These are phyloP conservation scores for Pseudogymnoascus sp. DNA, from an alignment of 2,329 filamentous ascomycete genomes.

Conservation along the genomic window DNA sequence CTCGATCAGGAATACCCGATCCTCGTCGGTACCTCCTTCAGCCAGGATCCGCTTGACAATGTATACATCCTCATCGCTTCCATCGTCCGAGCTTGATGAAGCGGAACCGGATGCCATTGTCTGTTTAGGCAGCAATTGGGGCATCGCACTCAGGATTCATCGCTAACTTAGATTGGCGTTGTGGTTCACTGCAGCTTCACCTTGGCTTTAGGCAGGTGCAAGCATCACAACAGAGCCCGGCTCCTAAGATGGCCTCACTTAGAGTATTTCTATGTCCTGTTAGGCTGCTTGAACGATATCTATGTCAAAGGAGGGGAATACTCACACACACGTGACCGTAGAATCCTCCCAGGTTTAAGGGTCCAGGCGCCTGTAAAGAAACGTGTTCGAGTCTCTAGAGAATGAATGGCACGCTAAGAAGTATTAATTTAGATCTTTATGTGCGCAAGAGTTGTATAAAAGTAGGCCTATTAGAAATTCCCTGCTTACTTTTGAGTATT, in stretches of 20 bases:
- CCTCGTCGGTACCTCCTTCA: conserved; percentile 31
- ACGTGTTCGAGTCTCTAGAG: not conserved
- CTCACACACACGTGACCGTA: not conserved
- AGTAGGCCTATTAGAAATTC: not conserved
- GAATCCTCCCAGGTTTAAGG: not conserved
- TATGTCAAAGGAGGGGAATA: not conserved
- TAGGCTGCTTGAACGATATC: not conserved
- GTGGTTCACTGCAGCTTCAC: not conserved
- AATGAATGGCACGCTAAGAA: not conserved
- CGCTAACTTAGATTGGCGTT: not conserved
- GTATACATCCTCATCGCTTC: not conserved
- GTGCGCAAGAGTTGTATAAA: not conserved
- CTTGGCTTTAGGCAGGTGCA: not conserved
- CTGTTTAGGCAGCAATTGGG: not conserved
- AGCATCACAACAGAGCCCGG: not conserved
- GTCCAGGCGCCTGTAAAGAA: not conserved
- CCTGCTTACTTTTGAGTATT: not conserved
- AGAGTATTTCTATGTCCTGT: not conserved
- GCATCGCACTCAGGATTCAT: not conserved
- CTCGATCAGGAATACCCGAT: conserved; percentile 48
- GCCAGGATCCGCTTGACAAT: conserved; percentile 45
- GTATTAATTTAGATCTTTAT: not conserved
- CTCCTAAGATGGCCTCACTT: not conserved
- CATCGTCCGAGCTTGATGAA: not conserved
- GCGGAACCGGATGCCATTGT: not conserved